These are phyloP conservation scores for Zygosaccharomyces rouxii DNA, from an alignment of 805 yeast species.

Conservation along the genomic window DNA sequence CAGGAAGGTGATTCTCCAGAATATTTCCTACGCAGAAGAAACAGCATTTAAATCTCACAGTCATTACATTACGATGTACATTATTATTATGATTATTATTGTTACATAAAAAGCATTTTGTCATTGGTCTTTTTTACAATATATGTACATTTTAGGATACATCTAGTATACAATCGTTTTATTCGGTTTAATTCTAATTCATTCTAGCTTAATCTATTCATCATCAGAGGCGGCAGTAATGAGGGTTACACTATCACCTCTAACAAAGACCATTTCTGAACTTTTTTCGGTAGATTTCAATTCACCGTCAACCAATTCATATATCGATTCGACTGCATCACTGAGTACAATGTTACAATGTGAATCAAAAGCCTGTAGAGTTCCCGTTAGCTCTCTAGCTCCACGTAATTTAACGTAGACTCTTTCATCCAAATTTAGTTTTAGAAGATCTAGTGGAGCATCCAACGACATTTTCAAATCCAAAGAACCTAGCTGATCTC, in stretches of 20 bases:
- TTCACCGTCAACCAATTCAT: conserved; percentile 47
- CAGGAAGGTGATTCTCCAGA: conserved; percentile 31
- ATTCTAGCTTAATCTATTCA: conserved; percentile 12
- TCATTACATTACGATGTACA: background rate
- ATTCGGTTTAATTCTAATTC: background rate
- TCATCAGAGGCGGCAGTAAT: conserved; percentile 50
- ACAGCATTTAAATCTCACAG: conserved; percentile 45
- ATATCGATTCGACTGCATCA: conserved; percentile 83
- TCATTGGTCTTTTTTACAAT: conserved; percentile 1
- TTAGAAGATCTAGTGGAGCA: conserved; percentile 81
- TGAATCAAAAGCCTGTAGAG: conserved; percentile 87
- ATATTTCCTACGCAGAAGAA: conserved; percentile 48
- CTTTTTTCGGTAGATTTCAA: conserved; percentile 46
- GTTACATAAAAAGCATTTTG: background rate
- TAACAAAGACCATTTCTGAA: conserved; percentile 86
- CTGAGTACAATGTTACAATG: conserved; percentile 95
- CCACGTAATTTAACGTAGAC: conserved; percentile 90
- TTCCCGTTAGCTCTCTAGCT: conserved; percentile 87
- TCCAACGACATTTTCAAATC: conserved; percentile 41
- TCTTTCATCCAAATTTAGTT: conserved; percentile 79
- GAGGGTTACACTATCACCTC: conserved; percentile 96
- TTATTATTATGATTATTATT: background rate
- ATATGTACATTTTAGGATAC: conserved; percentile 2
- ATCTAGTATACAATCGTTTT: conserved; percentile 4
- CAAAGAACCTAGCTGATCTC: background rate